Evolutionary conservation across 2,329 filamentous ascomycete genomes (phyloP).

Genomic region (Didymella pinodella): DNA sequence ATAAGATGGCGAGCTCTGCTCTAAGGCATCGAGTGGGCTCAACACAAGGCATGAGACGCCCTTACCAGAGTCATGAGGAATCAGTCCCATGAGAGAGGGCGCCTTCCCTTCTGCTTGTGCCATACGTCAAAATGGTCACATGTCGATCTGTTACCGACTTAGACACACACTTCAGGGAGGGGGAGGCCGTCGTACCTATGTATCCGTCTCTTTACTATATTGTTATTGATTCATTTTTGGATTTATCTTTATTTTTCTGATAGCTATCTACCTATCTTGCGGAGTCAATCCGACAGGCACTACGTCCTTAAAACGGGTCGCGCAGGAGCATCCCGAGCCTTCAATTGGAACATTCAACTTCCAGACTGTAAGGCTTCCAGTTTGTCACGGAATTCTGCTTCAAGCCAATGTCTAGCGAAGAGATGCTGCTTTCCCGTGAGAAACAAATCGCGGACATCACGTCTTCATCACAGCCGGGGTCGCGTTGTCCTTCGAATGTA

Average conservation of each 20-base stretch:
- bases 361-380: background rate
- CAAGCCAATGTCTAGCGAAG: background rate
- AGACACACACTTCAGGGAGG: background rate
- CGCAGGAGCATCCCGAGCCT: background rate
- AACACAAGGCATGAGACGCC: background rate
- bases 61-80: background rate
- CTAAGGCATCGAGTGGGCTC: background rate
- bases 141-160: slow-evolving; percentile 22
- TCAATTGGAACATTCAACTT: too few relatives aligned
- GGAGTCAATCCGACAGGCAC: background rate
- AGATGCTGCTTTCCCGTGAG: background rate
- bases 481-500: background rate
- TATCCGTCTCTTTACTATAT: too few relatives aligned
- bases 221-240: too few relatives aligned
- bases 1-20: background rate
- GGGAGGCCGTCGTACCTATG: background rate
- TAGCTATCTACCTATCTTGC: background rate
- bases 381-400: background rate
- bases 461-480: background rate
- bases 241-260: background rate
- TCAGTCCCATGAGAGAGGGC: background rate
- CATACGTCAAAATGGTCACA: slow-evolving; percentile 20
- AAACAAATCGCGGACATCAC: background rate
- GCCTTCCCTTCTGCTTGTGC: background rate
- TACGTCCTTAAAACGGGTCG: background rate